Base-by-base conservation (phyloP, 192 early-diverging fungal genomes). In the Entomortierella lignicola region DNA sequence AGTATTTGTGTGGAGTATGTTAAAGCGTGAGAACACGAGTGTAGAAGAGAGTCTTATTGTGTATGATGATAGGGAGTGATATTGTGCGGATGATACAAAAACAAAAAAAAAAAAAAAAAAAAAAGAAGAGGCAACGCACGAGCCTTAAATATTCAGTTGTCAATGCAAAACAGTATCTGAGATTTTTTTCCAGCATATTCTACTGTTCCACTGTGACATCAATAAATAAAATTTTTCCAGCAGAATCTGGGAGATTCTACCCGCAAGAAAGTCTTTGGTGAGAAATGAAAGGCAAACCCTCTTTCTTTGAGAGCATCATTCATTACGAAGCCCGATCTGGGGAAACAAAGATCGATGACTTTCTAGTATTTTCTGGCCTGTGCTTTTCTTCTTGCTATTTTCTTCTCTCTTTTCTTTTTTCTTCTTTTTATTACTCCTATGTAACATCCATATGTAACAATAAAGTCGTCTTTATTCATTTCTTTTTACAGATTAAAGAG, bases 191-290 rank as follows among this genome's bases (percentile, higher is more conserved):
- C 52, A 54, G 10, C 52, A 26, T 4, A 25, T 54, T 54, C 52
- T 18, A 54, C 26, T 54, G 52, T 8, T 5, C 2, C 7, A 25
- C n/a, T 29, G 27, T 54, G 52, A 54, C 52, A 54, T 54, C n/a
- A n/a, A n/a, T n/a, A n/a, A n/a, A n/a, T n/a, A n/a, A n/a, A 54
- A 54, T 2, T 27, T 27, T 54, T 54, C 52, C 52, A 54, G 52
- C 52, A 54, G 26, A 54, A 54, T 54, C 52, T 54, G 5, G 52
- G 23, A 8, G 23, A 10, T 54, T 54, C 52, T 2, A 54, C 48
- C 48, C 21, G 15, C 48, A 4, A 50, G n/a, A n/a, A n/a, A n/a
- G n/a, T n/a, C n/a, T n/a, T n/a, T n/a, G n/a, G n/a, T n/a, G n/a
- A n/a, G n/a, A n/a, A n/a, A n/a, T n/a, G n/a, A n/a, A n/a, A n/a